Base-by-base conservation (phyloP, 1,284 basidiomycete species). In the Apiotrichum veenhuisii region DNA sequence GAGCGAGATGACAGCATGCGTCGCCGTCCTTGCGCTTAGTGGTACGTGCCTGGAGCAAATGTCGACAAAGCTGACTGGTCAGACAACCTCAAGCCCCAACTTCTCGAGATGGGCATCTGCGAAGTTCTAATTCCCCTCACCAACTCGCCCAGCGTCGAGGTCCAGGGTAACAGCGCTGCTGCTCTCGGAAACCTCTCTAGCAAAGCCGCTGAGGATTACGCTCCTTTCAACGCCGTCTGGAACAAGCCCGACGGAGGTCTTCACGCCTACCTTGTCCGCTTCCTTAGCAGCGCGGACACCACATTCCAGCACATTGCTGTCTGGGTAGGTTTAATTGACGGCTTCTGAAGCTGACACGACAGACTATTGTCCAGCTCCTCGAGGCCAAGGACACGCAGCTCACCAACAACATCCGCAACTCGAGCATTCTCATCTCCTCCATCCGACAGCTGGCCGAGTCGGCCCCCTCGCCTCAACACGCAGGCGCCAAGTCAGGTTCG, bases 281-380 rank as follows among this genome's bases (percentile, higher is more conserved):
- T 99, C 86, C 79, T 99, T 64, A 91, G 87, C 54, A 92, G 88
- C 69, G 81, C 89, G 18, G 96, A 99, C 74, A 89, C 91, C n/a
- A 99, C 96, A 0, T 99, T 99, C 87, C 95, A 98, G 77, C 96
- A 99, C 75, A 99, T 98, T 67, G 96, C 96, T 30, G 94, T 98
- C 42, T 97, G 93, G 93, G 73, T 76, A 48, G 64, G 73, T 65
- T 23, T 4, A 1, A 18, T n/a, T 46, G 20, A 52, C 3, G 15
- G 8, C 27, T n/a, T 10, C 33, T 38, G 33, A 33, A n/a, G 42
- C 57, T 56, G 20, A 59, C 44, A 18, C 36, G 22, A 3, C 52
- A 75, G 79, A 98, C 95, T 0, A 94, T 98, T 62, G 94, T 98
- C 14, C 95, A 98, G 73, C 80, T 98, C 27, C 82, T 98, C 27